phyloP scores from a whole-genome alignment of 1,284 basidiomycete species.

The Ustilago shanxiensis region DNA sequence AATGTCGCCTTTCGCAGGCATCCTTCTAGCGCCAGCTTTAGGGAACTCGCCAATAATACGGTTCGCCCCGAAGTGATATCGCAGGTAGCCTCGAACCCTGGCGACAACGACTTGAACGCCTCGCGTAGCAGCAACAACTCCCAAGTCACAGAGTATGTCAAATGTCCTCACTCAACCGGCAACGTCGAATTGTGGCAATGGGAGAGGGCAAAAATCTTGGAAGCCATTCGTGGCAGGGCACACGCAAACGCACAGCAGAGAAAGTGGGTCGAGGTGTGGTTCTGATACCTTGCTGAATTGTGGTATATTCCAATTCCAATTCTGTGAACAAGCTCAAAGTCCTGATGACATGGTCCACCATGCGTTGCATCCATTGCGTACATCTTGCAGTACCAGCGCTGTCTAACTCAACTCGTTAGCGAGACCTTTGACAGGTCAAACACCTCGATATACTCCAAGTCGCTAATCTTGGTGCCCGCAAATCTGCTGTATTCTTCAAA shows the following conservation, averaged over 20 bases:
- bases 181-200: constrained; percentile 39
- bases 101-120: not conserved
- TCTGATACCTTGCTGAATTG: constrained; percentile 7
- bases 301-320: not conserved
- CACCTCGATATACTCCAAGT: constrained; percentile 66
- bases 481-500: constrained; percentile 68
- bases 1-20: not conserved
- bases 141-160: constrained; percentile 15
- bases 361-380: not conserved
- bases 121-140: not conserved
- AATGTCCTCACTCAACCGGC: constrained; percentile 24
- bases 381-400: not conserved
- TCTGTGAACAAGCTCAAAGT: not conserved
- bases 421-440: constrained; percentile 52
- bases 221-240: constrained; percentile 32
- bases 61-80: no score
- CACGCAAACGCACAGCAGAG: constrained; percentile 1
- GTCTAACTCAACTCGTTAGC: constrained; percentile 2
- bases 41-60: not conserved
- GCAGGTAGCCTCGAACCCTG: no score
- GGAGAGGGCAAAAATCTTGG: constrained; percentile 36
- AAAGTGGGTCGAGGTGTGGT: constrained; percentile 46
- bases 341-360: not conserved
- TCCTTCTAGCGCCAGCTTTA: not conserved
- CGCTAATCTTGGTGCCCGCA: constrained; percentile 63